Base-by-base conservation (phyloP, 176 grass and related monocot genomes). In the Cymbopogon citratus region DNA sequence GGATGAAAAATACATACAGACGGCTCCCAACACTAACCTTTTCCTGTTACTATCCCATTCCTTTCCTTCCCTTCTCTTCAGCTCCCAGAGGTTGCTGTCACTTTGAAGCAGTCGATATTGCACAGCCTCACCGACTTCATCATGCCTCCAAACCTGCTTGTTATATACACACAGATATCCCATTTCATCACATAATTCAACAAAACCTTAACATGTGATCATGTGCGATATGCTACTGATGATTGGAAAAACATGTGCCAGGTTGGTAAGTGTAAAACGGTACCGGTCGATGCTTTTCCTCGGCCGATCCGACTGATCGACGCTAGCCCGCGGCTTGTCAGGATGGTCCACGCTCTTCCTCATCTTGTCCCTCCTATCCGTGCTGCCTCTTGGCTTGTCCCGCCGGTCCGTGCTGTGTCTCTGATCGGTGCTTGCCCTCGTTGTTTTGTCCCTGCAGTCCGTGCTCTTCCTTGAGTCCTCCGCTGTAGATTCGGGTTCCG, bases 61-160 rank as follows among this genome's bases (percentile, higher is more conserved):
- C 3, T 2, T 1, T 45, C 46, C 11, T 8, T 79, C 15, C 13
- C 14, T 76, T 39, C 54, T 36, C 79, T 7, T 87, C 89, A 92
- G 77, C 79, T 83, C 67, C 91, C 90, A 59, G 95, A 84, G 73
- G 89, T 71, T 19, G 96, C 69, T 51, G 96, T 87, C 63, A 95
- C 91, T 71, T 91, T 99, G 66, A 99, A 99, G 95, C 96, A 99
- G 85, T 99, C 96, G 6, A 99, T 95, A 48, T 93, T 97, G 73
- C 95, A 90, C 60, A 94, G 69, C 48, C 75, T 84, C 12, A 99
- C 92, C 4, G 92, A 93, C 67, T 92, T 99, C 89, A 99, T 93
- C 93, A 99, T 91, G 80, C 93, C 96, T 87, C 96, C 96, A 69
- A 99, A 91, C 35, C 96, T 99, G 87, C 66, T 71, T 0, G 5